These are phyloP conservation scores for Paramecium primaurelia DNA, from an alignment of 73 alveolate species.

Conservation along the genomic window DNA sequence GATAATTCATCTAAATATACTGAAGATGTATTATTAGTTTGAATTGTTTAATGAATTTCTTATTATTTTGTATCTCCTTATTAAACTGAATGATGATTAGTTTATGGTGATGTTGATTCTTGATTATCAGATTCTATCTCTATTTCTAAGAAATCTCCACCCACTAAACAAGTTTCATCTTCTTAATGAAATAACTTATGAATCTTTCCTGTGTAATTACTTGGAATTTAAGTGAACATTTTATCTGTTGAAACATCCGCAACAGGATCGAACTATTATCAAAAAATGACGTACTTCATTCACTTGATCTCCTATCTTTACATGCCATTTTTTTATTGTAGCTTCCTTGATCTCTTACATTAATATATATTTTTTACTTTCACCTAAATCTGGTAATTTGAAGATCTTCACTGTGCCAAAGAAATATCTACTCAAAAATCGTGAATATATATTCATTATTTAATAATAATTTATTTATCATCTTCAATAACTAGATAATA, in stretches of 20 bases:
- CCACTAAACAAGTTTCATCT: constrained; percentile 60
- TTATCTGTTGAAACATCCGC: constrained; percentile 65
- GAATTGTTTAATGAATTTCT: not conserved
- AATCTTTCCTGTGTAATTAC: constrained; percentile 54
- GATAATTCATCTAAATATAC: not conserved
- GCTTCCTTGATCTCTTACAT: constrained; percentile 60
- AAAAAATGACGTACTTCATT: constrained; percentile 42
- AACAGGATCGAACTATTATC: constrained; percentile 51
- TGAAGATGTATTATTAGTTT: not conserved
- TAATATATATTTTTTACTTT: constrained; percentile 28
- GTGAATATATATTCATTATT: not conserved
- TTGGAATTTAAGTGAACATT: constrained; percentile 60
- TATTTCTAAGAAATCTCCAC: constrained; percentile 54
- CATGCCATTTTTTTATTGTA: constrained; percentile 58
- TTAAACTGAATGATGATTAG: not conserved
- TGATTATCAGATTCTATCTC: constrained; percentile 39
- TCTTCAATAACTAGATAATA: not conserved
- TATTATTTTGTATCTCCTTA: not conserved
- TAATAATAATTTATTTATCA: not conserved
- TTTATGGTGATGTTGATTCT: not conserved
- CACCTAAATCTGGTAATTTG: constrained; percentile 61
- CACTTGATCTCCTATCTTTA: constrained; percentile 51
- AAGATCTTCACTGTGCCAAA: constrained; percentile 57
- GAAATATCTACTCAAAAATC: not conserved
- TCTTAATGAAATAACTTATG: constrained; percentile 59